These are phyloP conservation scores for Dendrobium huoshanense DNA, from an alignment of 106 monocot genomes.

Conservation along the genomic window DNA sequence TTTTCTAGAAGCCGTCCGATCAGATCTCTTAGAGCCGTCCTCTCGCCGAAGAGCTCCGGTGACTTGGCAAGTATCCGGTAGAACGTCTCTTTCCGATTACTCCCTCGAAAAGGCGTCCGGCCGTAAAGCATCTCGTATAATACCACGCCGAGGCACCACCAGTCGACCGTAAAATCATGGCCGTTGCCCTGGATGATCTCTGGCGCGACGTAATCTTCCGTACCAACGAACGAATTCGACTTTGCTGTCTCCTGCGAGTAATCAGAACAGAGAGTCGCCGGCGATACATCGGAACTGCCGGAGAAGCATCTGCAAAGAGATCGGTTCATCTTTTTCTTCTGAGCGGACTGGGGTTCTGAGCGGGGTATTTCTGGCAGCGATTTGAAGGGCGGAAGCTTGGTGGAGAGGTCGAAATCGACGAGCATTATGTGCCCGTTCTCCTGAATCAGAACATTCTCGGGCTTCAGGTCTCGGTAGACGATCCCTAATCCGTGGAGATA, in stretches of 20 bases:
- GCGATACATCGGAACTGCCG: constrained; percentile 22
- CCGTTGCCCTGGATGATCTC: constrained; percentile 74
- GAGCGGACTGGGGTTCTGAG: background rate
- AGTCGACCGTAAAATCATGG: constrained; percentile 88
- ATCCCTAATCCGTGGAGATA: constrained; percentile 72
- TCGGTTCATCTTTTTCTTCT: constrained; percentile 10
- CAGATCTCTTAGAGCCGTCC: constrained; percentile 57
- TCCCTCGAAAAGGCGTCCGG: constrained; percentile 76
- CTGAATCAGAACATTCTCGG: constrained; percentile 87
- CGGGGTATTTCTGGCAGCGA: background rate
- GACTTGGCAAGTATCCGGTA: constrained; percentile 45
- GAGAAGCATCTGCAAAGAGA: background rate
- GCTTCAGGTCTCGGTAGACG: constrained; percentile 92
- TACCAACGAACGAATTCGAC: constrained; percentile 96
- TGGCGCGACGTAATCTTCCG: constrained; percentile 96
- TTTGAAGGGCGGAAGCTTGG: constrained; percentile 24
- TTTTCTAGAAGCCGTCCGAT: constrained; percentile 68
- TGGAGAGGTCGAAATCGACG: constrained; percentile 95
- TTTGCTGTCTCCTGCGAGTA: constrained; percentile 23
- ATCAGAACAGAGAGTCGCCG: constrained; percentile 11
- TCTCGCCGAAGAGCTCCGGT: constrained; percentile 65
- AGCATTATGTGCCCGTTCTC: constrained; percentile 85
- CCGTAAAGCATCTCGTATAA: constrained; percentile 98
- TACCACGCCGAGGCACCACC: constrained; percentile 92
- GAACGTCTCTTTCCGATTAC: constrained; percentile 82